Percentiles rank a stretch among this genome's conserved stretches.
These are phyloP conservation scores for Neckera pumila DNA, from an alignment of 225 moss, liverwort and hornwort species.

Conservation along the genomic window DNA sequence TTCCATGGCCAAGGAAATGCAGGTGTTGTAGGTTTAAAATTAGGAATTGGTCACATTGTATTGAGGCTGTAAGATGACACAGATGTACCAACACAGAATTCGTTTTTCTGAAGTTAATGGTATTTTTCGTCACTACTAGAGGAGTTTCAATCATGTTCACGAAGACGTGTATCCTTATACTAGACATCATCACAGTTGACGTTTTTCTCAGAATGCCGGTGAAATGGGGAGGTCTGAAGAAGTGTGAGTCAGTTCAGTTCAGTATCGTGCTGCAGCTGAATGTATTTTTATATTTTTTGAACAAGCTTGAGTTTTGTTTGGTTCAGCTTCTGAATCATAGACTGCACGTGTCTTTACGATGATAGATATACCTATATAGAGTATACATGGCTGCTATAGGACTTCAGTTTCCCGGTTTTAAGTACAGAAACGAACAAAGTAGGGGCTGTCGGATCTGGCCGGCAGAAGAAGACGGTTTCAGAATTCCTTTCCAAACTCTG, in stretches of 20 bases:
- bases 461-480: neutral
- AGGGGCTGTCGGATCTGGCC: neutral
- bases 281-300: neutral
- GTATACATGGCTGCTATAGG: neutral
- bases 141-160: neutral
- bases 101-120: neutral
- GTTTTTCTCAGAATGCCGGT: neutral
- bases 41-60: neutral
- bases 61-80: constrained; percentile 7
- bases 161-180: neutral
- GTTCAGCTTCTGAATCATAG: neutral
- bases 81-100: constrained; percentile 17
- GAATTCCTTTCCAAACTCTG: neutral
- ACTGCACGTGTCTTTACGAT: neutral
- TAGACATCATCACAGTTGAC: neutral
- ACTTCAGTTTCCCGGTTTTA: neutral
- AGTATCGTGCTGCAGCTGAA: neutral
- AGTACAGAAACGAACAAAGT: neutral
- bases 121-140: neutral
- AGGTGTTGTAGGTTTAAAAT: constrained; percentile 1
- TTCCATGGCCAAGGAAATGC: neutral
- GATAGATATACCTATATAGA: neutral
- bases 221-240: neutral
- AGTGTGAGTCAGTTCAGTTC: neutral
- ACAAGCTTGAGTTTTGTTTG: neutral